These are phyloP conservation scores for Colletotrichum liriopes DNA, from an alignment of 2,329 filamentous ascomycete genomes.

Conservation along the genomic window DNA sequence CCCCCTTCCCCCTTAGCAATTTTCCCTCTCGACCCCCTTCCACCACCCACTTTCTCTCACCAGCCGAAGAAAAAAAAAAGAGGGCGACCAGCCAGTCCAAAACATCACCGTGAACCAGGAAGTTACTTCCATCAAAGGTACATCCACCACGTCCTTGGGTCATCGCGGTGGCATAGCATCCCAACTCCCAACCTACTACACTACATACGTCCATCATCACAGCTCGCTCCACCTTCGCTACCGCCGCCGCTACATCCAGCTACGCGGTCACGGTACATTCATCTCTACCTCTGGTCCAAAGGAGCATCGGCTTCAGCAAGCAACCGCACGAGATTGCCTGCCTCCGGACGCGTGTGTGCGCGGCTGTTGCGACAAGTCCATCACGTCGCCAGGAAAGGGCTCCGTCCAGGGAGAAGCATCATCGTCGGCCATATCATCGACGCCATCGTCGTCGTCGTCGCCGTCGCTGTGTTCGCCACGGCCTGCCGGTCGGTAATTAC, in stretches of 20 bases:
- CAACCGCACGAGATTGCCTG: not conserved
- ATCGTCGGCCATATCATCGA: not conserved
- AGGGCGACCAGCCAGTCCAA: constrained; percentile 53
- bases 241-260: constrained; percentile 8
- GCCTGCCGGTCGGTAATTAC: not conserved
- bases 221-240: constrained; percentile 19
- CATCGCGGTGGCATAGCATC: constrained; percentile 37
- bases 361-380: not conserved
- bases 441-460: not conserved
- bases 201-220: constrained; percentile 5
- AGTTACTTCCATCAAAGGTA: constrained; percentile 62
- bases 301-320: not conserved
- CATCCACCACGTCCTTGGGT: constrained; percentile 44
- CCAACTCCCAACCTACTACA: constrained; percentile 30
- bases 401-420: not conserved
- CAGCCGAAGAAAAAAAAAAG: constrained; percentile 46
- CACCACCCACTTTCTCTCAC: constrained; percentile 40
- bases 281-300: not conserved
- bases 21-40: constrained; percentile 41
- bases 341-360: not conserved
- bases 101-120: constrained; percentile 55
- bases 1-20: constrained; percentile 30
- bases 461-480: not conserved
- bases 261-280: constrained; percentile 3
- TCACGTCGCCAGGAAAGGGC: not conserved